phyloP scores from a whole-genome alignment of 768 basidiomycete species.

The Tulasnella sp. region DNA sequence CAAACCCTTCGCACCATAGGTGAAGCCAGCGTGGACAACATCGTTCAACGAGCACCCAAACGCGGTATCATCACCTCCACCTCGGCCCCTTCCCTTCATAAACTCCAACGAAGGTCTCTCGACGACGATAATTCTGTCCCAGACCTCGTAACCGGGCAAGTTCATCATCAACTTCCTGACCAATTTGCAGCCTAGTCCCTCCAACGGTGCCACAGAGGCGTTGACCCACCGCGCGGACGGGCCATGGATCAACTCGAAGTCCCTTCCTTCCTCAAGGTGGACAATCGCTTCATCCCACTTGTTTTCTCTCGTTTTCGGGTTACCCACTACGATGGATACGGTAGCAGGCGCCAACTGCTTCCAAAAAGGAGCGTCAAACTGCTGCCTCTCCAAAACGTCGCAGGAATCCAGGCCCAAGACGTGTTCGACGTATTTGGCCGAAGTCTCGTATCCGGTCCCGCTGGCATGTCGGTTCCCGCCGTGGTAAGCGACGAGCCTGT shows the following conservation, averaged over 20 bases:
- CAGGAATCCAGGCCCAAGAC: neutral
- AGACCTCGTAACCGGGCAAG: neutral
- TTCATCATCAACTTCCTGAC: neutral
- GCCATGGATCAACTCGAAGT: neutral
- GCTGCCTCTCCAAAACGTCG: neutral
- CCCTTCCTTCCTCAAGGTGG: neutral
- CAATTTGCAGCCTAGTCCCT: neutral
- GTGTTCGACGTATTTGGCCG: neutral
- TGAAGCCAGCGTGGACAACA: neutral
- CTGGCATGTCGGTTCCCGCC: neutral
- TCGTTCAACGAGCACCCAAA: conserved; percentile 8
- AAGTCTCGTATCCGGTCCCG: neutral
- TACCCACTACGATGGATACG: neutral
- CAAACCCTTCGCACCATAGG: neutral
- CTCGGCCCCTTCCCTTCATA: neutral
- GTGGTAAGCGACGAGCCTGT: conserved; percentile 7
- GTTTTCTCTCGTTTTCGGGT: neutral
- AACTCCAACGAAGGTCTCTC: neutral
- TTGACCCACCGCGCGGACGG: neutral
- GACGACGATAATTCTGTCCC: neutral
- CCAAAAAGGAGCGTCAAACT: neutral
- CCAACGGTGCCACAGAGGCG: neutral
- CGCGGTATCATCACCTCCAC: neutral
- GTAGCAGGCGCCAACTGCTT: neutral
- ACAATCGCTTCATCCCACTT: neutral